These are phyloP conservation scores for Lathyrus oleraceus DNA, from an alignment of 306 rosid genomes.

Conservation along the genomic window DNA sequence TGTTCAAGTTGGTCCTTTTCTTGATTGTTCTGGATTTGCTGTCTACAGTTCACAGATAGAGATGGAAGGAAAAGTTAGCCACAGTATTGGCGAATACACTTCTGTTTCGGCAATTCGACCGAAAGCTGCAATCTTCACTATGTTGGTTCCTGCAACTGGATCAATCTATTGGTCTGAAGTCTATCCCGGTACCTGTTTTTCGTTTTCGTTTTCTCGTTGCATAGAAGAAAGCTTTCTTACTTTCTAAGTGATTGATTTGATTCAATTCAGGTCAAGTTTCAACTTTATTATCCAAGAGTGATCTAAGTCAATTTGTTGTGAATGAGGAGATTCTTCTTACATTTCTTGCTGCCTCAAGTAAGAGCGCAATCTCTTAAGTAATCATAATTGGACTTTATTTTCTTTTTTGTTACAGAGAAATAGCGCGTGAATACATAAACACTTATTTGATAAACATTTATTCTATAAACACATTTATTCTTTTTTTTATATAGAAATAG, in stretches of 20 bases:
- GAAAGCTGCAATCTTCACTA: constrained; percentile 50
- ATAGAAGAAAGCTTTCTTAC: not conserved
- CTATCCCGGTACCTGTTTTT: constrained; percentile 52
- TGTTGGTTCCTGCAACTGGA: constrained; percentile 76
- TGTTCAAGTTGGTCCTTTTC: constrained; percentile 63
- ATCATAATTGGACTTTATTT: not conserved
- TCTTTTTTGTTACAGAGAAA: not conserved
- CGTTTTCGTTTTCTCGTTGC: not conserved
- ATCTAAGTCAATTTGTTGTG: constrained; percentile 56
- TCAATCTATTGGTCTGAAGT: constrained; percentile 70
- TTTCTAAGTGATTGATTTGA: constrained; percentile 14
- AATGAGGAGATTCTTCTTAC: constrained; percentile 76
- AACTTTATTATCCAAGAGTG: constrained; percentile 46
- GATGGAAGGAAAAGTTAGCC: constrained; percentile 71
- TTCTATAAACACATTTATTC: not conserved
- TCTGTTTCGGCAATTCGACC: constrained; percentile 62
- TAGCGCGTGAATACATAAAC: not conserved
- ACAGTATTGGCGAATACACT: constrained; percentile 45
- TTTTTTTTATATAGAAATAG: not conserved
- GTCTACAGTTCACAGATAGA: constrained; percentile 64
- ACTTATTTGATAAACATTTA: not conserved
- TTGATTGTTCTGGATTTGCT: constrained; percentile 84
- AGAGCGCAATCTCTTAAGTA: constrained; percentile 39
- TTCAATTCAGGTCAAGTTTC: constrained; percentile 53
- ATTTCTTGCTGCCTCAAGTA: constrained; percentile 75